Evolutionary conservation across 2,329 filamentous ascomycete genomes (phyloP).

Genomic region (Fusarium fujikuroi): DNA sequence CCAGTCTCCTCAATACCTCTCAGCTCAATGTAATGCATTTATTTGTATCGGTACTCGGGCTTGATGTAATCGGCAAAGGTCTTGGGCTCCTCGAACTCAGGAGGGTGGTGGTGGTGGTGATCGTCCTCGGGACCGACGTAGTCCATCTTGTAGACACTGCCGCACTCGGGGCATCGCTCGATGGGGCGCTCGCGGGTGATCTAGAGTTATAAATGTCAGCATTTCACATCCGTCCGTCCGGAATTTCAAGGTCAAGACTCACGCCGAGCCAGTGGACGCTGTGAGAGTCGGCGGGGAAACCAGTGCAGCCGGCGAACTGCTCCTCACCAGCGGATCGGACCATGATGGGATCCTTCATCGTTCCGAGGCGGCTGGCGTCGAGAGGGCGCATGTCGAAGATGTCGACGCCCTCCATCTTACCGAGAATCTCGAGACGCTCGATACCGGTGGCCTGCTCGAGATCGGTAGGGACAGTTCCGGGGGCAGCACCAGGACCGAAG

Average conservation of each 20-base stretch:
- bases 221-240: constrained; percentile 29
- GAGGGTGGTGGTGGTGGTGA: constrained; percentile 68
- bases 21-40: constrained; percentile 46
- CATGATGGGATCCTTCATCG: constrained; percentile 86
- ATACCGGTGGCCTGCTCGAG: constrained; percentile 96
- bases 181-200: constrained; percentile 89
- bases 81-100: constrained; percentile 86
- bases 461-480: constrained; percentile 91
- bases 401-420: constrained; percentile 99
- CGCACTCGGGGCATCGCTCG: constrained; percentile 97
- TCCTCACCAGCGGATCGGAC: constrained; percentile 94
- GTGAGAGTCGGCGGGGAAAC: constrained; percentile 92
- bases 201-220: constrained; percentile 55
- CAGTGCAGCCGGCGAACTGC: constrained; percentile 97
- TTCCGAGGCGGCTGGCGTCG: constrained; percentile 91
- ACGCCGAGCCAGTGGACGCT: constrained; percentile 89
- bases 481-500: constrained; percentile 80
- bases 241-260: constrained; percentile 53
- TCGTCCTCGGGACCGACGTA: constrained; percentile 88
- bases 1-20: constrained; percentile 19
- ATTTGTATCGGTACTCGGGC: constrained; percentile 87
- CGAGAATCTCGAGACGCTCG: constrained; percentile 97
- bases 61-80: constrained; percentile 96
- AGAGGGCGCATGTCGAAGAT: constrained; percentile 98
- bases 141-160: constrained; percentile 97